Conservation (phyloP, 164 flowering plant genomes). For the Vitis rupestris region DNA sequence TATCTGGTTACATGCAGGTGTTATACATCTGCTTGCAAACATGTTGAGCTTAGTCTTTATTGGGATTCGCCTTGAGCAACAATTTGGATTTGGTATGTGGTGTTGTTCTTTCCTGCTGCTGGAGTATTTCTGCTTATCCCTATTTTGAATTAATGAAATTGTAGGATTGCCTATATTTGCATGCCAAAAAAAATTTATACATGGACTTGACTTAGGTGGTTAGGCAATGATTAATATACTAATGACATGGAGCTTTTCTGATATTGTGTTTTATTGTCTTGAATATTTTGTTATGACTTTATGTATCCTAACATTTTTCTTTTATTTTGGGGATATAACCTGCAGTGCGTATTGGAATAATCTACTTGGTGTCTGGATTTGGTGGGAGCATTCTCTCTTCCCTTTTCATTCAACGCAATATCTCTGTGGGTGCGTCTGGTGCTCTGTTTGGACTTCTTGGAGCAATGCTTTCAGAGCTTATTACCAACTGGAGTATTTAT, state of each 20-base stretch:
- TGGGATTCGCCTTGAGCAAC: constrained; percentile 86
- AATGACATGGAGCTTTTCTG: constrained; percentile 8
- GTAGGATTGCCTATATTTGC: neutral
- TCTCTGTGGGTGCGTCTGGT: constrained; percentile 84
- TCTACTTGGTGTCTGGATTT: constrained; percentile 70
- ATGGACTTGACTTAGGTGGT: neutral
- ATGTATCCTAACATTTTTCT: constrained; percentile 1
- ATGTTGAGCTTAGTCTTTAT: constrained; percentile 80
- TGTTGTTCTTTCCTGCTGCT: neutral
- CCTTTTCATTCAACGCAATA: constrained; percentile 50
- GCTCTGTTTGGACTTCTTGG: constrained; percentile 85
- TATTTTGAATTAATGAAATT: too few species aligned
- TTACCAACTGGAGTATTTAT: constrained; percentile 79
- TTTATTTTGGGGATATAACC: constrained; percentile 4
- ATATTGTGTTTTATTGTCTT: constrained; percentile 20
- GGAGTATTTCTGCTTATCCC: too few species aligned
- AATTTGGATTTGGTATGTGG: constrained; percentile 80
- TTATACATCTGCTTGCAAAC: constrained; percentile 76
- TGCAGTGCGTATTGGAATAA: constrained; percentile 64
- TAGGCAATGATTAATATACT: too few species aligned
- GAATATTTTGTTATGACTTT: neutral
- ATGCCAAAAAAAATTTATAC: neutral
- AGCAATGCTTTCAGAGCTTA: constrained; percentile 79
- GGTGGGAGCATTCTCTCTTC: constrained; percentile 75
- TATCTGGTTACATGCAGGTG: constrained; percentile 93